Evolutionary conservation across 371 early-diverging fungal species (phyloP), one percentile per base, ranked within the genome.

Genomic region (Lichtheimia corymbifera): DNA sequence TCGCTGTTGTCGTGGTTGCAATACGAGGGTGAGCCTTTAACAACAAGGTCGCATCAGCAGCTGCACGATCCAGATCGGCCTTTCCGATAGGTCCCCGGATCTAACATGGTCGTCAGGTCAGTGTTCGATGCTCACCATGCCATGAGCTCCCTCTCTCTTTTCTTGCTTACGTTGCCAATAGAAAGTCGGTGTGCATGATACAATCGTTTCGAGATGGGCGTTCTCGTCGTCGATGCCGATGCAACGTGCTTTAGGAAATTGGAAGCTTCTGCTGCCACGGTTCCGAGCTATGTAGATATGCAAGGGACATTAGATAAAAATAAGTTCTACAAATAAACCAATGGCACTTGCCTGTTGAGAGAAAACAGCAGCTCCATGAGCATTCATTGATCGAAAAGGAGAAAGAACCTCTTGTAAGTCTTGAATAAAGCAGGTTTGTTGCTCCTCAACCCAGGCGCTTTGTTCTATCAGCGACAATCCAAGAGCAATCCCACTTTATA

Each of bases 181-280:
- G 35, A 13, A 43, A 27, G 43, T 43, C 25, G 22, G 3, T 7
- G 22, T 12, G 44, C n/a, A 41, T 44, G 55, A 24, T 55, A 55
- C 27, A 42, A 27, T 56, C 57, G 57, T 43, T 13, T 15, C 45
- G 57, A 45, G 20, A 14, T n/a, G 22, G 35, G 4, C 41, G 13
- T 15, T 55, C 44, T 43, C 43, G 53, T 30, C 25, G 53, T 30
- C 22, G 62, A 53, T 14, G 55, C 17, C n/a, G 56, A 62, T 50
- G 44, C 51, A 22, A 63, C 28, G 18, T 58, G 52, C 41, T 53
- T 30, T 25, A 63, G 30, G 44, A 63, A 45, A 41, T 42, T 53
- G 22, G 63, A 58, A 27, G 63, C 55, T 55, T 63, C 63, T 49
- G 63, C 53, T 30, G 63, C 58, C 40, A 63, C 58, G 28, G 45